A percentile compares a stretch with the other conserved stretches of the same genome.
Conservation (phyloP, 1,284 basidiomycete genomes). For the Leccinum pallidistipes region DNA sequence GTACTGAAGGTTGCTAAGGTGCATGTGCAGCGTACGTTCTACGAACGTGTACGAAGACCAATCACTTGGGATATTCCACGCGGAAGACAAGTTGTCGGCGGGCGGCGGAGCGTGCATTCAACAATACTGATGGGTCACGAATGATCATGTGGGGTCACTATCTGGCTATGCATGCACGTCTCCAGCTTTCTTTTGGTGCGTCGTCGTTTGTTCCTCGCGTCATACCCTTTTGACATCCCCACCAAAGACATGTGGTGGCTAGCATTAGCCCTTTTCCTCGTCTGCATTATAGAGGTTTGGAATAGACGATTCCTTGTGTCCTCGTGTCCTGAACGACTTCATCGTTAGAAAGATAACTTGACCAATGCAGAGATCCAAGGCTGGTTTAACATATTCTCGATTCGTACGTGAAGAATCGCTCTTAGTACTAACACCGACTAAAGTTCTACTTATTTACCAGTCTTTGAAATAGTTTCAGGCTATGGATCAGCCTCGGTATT, state of each 20-base stretch:
- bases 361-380: conserved; percentile 48
- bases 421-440: background rate
- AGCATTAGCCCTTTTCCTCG: conserved; percentile 70
- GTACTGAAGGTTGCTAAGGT: background rate
- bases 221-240: conserved; percentile 2
- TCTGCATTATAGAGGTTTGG: conserved; percentile 86
- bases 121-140: conserved; percentile 43
- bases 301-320: background rate
- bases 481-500: conserved; percentile 82
- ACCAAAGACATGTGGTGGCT: conserved; percentile 88
- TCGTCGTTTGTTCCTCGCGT: background rate
- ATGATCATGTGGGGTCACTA: conserved; percentile 75
- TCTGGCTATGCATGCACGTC: conserved; percentile 76
- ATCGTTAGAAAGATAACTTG: conserved; percentile 54
- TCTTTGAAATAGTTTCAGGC: conserved; percentile 88
- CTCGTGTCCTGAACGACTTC: conserved; percentile 5
- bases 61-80: conserved; percentile 74
- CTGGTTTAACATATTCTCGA: conserved; percentile 82
- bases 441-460: conserved; percentile 36
- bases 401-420: conserved; percentile 47
- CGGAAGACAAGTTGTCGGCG: conserved; percentile 47
- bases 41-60: conserved; percentile 98
- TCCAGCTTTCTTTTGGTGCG: conserved; percentile 85
- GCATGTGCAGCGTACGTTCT: conserved; percentile 71
- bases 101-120: conserved; percentile 47